These are phyloP conservation scores for Cercophora samala DNA, from an alignment of 495 filamentous ascomycete species.

Conservation along the genomic window DNA sequence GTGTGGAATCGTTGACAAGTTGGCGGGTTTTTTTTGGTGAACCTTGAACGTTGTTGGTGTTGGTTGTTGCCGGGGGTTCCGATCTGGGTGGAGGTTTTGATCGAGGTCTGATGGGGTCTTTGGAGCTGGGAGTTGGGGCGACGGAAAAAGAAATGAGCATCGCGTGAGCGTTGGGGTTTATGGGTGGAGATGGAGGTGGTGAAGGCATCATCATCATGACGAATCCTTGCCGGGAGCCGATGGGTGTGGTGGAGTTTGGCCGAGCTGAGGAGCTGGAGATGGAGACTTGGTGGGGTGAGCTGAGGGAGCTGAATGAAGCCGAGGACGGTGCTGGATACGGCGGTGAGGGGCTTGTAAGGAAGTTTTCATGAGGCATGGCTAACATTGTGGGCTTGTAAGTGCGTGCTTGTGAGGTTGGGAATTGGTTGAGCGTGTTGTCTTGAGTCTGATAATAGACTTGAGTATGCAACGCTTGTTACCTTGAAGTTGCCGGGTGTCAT, in stretches of 20 bases:
- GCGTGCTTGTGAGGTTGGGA: too few species aligned
- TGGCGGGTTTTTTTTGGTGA: not conserved
- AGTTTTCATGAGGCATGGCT: not conserved
- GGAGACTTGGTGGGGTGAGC: not conserved
- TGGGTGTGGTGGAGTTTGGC: not conserved
- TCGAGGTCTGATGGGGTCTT: not conserved
- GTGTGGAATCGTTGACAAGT: not conserved
- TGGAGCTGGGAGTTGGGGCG: not conserved
- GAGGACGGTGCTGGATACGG: not conserved
- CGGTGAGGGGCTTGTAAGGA: not conserved
- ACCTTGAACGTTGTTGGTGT: not conserved
- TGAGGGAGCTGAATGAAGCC: not conserved
- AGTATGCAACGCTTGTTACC: not conserved
- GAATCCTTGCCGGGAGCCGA: not conserved
- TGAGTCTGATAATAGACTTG: not conserved
- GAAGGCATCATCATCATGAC: not conserved
- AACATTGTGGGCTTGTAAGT: not conserved
- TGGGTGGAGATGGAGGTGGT: not conserved
- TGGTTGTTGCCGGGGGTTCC: not conserved
- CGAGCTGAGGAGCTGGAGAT: not conserved
- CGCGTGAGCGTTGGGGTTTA: not conserved
- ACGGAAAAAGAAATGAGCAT: not conserved
- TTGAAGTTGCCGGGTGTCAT: not conserved
- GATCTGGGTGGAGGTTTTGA: not conserved
- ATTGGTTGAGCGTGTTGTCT: not conserved